Evolutionary conservation across 768 basidiomycete species (phyloP).

Genomic region (Gelatoporia subvermispora): DNA sequence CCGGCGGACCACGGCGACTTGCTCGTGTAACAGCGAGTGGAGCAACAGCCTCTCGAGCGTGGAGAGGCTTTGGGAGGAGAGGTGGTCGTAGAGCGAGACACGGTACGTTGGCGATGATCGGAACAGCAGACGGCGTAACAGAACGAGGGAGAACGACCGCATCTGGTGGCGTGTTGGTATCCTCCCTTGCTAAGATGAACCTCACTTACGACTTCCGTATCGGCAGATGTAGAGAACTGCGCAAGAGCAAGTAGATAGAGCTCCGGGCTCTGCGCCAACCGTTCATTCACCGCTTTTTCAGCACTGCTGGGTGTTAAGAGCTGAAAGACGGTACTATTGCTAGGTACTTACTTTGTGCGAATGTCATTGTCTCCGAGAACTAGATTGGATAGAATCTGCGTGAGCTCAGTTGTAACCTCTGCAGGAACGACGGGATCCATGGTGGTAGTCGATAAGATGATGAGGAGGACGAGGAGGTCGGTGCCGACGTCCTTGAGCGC

Average conservation of each 20-base stretch:
- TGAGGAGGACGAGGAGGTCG: too few species aligned
- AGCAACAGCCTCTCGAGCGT: conserved; percentile 71
- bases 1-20: conserved; percentile 50
- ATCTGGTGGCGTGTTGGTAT: conserved; percentile 41
- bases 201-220: conserved; percentile 69
- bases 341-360: conserved; percentile 50
- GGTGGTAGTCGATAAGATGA: too few species aligned
- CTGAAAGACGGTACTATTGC: neutral
- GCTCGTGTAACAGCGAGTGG: conserved; percentile 63
- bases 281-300: conserved; percentile 77
- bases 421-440: conserved; percentile 39
- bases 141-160: conserved; percentile 80
- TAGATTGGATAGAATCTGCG: conserved; percentile 81
- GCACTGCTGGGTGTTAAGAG: conserved; percentile 40
- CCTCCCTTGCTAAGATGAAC: neutral
- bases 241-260: conserved; percentile 73
- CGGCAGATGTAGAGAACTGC: conserved; percentile 72
- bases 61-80: conserved; percentile 58
- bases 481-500: too few species aligned
- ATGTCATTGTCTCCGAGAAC: conserved; percentile 83
- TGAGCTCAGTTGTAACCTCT: conserved; percentile 71
- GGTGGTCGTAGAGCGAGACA: conserved; percentile 66
- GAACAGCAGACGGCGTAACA: conserved; percentile 75
- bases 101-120: conserved; percentile 35
- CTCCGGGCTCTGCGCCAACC: conserved; percentile 73